Evolutionary conservation across 306 rosid genomes (phyloP).

Genomic region (Castanopsis chinensis): DNA sequence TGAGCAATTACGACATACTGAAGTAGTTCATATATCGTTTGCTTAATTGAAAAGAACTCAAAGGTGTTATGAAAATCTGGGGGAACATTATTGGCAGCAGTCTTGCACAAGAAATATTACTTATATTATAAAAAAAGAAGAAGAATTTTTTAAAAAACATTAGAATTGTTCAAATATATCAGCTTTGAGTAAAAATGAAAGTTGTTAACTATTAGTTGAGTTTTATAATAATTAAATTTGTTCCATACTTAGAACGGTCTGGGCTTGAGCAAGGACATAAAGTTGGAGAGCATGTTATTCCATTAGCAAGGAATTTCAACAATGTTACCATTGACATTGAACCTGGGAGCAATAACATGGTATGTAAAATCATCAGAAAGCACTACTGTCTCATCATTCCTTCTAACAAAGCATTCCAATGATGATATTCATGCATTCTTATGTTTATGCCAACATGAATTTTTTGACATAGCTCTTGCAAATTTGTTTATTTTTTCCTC

Average conservation of each 20-base stretch:
- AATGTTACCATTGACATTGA: slow-evolving; percentile 41
- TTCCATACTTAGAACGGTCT: slow-evolving; percentile 59
- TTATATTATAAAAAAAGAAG: not conserved
- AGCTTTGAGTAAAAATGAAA: slow-evolving; percentile 4
- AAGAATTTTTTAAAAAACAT: not conserved
- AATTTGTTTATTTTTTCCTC: not conserved
- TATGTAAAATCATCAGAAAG: slow-evolving; percentile 25
- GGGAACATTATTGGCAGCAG: not conserved
- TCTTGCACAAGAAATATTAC: not conserved
- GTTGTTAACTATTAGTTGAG: not conserved
- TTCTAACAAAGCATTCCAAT: not conserved
- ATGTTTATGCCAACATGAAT: not conserved
- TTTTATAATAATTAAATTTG: not conserved
- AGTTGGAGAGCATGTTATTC: slow-evolving; percentile 87
- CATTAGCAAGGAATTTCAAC: slow-evolving; percentile 87
- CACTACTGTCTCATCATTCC: not conserved
- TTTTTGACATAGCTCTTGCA: not conserved
- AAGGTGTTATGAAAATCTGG: not conserved
- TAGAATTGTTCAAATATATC: not conserved
- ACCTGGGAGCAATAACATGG: slow-evolving; percentile 40
- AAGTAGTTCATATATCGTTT: not conserved
- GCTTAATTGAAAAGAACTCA: not conserved
- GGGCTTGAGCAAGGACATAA: slow-evolving; percentile 81
- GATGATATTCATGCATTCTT: slow-evolving; percentile 3
- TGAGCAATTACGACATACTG: slow-evolving; percentile 7